Conservation (phyloP, 2,329 filamentous ascomycete species). For the Grosmannia clavigera region DNA sequence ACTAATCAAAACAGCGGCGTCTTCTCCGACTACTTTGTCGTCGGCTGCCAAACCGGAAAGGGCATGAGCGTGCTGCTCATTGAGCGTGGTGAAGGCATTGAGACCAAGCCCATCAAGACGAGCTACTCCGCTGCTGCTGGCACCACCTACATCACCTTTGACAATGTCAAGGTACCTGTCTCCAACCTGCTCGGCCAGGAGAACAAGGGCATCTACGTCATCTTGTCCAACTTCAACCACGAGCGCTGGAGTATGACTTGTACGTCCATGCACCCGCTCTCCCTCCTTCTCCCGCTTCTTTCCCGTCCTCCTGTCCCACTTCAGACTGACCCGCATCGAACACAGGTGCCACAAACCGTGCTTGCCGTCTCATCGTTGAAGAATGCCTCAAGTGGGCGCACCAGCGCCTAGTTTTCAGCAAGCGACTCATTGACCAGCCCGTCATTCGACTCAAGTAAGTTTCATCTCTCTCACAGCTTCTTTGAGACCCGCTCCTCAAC, state of each 20-base stretch:
- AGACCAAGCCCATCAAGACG: slow-evolving; percentile 69
- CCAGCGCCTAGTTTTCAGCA: slow-evolving; percentile 74
- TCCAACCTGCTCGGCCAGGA: slow-evolving; percentile 69
- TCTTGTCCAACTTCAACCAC: slow-evolving; percentile 82
- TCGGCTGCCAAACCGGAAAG: slow-evolving; percentile 66
- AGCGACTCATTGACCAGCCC: slow-evolving; percentile 70
- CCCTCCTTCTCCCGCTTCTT: not conserved
- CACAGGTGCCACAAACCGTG: slow-evolving; percentile 43
- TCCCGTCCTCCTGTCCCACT: not conserved
- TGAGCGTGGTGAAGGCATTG: slow-evolving; percentile 59
- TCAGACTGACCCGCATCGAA: not conserved
- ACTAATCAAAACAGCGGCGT: slow-evolving; percentile 23
- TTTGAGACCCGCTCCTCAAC: slow-evolving; percentile 10
- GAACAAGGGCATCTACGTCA: slow-evolving; percentile 75
- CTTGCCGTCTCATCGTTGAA: slow-evolving; percentile 58
- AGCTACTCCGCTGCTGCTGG: slow-evolving; percentile 69
- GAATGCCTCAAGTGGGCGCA: slow-evolving; percentile 83
- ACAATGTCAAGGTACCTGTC: slow-evolving; percentile 75
- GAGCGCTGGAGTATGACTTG: slow-evolving; percentile 68
- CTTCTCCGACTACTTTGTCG: slow-evolving; percentile 74
- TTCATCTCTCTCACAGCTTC: not conserved
- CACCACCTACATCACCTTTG: slow-evolving; percentile 69
- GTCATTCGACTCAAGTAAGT: slow-evolving; percentile 67
- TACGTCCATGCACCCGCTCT: slow-evolving; percentile 20
- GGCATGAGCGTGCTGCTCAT: slow-evolving; percentile 69